Evolutionary conservation across 2,329 filamentous ascomycete species (phyloP).

Genomic region (Lecanoromycetidae sp.): DNA sequence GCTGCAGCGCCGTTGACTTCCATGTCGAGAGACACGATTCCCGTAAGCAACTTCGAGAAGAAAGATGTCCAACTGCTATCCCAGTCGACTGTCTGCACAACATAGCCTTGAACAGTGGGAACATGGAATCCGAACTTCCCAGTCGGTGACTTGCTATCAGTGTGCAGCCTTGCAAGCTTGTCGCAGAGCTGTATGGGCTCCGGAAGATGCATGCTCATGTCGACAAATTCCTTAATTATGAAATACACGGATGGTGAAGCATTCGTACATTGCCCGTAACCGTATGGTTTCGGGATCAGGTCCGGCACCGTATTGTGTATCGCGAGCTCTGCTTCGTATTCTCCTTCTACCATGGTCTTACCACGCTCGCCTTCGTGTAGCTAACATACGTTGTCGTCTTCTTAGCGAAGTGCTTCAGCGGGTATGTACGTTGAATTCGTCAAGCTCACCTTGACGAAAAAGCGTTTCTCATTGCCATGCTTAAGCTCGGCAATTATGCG

Average conservation of each 20-base stretch:
- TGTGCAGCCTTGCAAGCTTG: slow-evolving; percentile 23
- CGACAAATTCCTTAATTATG: slow-evolving; percentile 24
- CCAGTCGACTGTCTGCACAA: slow-evolving; percentile 24
- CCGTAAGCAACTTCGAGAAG: slow-evolving; percentile 26
- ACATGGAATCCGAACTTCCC: slow-evolving; percentile 30
- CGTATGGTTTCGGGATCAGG: slow-evolving; percentile 24
- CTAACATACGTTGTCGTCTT: background rate
- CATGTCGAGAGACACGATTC: slow-evolving; percentile 24
- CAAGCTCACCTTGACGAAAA: slow-evolving; percentile 23
- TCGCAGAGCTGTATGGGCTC: slow-evolving; percentile 21
- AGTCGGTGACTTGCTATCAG: slow-evolving; percentile 23
- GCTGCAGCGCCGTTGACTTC: slow-evolving; percentile 22
- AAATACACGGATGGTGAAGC: slow-evolving; percentile 20
- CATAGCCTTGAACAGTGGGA: slow-evolving; percentile 25
- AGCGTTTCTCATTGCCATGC: slow-evolving; percentile 18
- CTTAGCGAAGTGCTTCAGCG: background rate
- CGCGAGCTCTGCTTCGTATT: slow-evolving; percentile 25
- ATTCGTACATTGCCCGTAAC: slow-evolving; percentile 21
- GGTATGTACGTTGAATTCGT: no score
- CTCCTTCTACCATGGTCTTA: slow-evolving; percentile 22
- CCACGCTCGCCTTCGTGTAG: slow-evolving; percentile 3
- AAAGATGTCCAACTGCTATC: slow-evolving; percentile 31
- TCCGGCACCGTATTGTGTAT: slow-evolving; percentile 22
- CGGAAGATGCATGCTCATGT: slow-evolving; percentile 22
- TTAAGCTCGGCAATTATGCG: slow-evolving; percentile 17